Base-by-base conservation (phyloP, 164 flowering plant genomes). In the Kalanchoe fedtschenkoi region DNA sequence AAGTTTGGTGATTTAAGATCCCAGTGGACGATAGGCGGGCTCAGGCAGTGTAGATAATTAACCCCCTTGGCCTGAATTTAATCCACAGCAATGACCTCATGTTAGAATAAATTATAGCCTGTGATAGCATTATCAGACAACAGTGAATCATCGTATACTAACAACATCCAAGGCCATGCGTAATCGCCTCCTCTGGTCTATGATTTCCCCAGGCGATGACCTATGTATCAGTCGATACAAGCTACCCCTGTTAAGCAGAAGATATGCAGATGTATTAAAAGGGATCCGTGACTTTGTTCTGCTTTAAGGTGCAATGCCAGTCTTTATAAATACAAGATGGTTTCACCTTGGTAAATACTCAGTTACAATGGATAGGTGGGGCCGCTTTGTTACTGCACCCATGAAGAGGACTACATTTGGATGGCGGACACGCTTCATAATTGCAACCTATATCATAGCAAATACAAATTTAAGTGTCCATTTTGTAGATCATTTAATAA, bases 81-180 rank as follows among this genome's bases (percentile, higher is more conserved):
- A 26, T 0, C 59, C 19, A 60, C 14, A 62, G 28, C 1, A 28
- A 60, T 16, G 61, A 28, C 1, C 70, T 44, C 30, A 70, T 55
- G 15, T 62, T 43, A 54, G 24, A 34, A 3, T 33, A 15, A 47
- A 53, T 1, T 19, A 17, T 7, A 47, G n/a, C 61, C 6, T 59
- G 8, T 6, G 39, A 21, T 0, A 29, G 28, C 1, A 62, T 30
- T 38, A 26, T 4, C 60, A 32, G 55, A 42, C 26, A 4, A 30
- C 22, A 24, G 6, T 35, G 42, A 53, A 9, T 53, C 17, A 38
- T 8, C 41, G 0, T 46, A 51, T 17, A 79, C 97, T 58, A 17
- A 89, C 97, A 93, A 93, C 97, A 80, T 93, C 98, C 63, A 89
- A 61, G 59, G 96, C 97, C 95, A 89, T 93, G 51, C 97, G 93